phyloP scores from a whole-genome alignment of 192 early-diverging fungal genomes.

The Backusella parvicylindrica region DNA sequence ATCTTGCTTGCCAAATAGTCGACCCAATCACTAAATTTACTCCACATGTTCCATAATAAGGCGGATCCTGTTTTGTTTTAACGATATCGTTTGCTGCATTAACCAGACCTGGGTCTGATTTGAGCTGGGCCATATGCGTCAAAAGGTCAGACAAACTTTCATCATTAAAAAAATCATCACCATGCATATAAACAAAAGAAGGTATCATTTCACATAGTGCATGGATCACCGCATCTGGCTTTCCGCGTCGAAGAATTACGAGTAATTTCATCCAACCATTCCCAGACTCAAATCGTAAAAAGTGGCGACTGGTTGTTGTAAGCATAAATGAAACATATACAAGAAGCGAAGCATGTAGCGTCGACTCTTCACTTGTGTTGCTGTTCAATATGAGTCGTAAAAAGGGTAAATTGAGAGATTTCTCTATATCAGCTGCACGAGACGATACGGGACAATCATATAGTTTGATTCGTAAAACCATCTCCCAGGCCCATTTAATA shows the following conservation, averaged over 20 bases:
- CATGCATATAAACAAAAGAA: slow-evolving; percentile 38
- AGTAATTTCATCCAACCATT: slow-evolving; percentile 43
- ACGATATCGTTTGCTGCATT: slow-evolving; percentile 1
- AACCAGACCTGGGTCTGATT: slow-evolving; percentile 36
- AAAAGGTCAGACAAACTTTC: slow-evolving; percentile 26
- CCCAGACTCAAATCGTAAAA: slow-evolving; percentile 32
- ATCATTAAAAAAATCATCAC: slow-evolving; percentile 40
- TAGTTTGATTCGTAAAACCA: background rate
- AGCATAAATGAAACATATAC: slow-evolving; percentile 39
- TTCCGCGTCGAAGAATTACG: slow-evolving; percentile 32
- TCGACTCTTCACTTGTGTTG: slow-evolving; percentile 22
- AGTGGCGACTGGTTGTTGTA: slow-evolving; percentile 40
- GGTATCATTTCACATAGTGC: slow-evolving; percentile 34
- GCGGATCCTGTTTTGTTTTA: background rate
- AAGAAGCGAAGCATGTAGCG: slow-evolving; percentile 34
- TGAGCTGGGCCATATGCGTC: slow-evolving; percentile 31
- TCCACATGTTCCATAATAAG: slow-evolving; percentile 7
- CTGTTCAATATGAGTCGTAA: background rate
- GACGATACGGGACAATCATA: slow-evolving; percentile 9
- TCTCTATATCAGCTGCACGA: slow-evolving; percentile 4
- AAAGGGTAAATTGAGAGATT: background rate
- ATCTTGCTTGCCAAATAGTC: slow-evolving; percentile 25
- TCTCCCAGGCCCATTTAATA: background rate
- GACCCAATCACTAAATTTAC: slow-evolving; percentile 23
- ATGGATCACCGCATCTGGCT: slow-evolving; percentile 18